Evolutionary conservation across 306 rosid species (phyloP).

Genomic region (Prunus padus): DNA sequence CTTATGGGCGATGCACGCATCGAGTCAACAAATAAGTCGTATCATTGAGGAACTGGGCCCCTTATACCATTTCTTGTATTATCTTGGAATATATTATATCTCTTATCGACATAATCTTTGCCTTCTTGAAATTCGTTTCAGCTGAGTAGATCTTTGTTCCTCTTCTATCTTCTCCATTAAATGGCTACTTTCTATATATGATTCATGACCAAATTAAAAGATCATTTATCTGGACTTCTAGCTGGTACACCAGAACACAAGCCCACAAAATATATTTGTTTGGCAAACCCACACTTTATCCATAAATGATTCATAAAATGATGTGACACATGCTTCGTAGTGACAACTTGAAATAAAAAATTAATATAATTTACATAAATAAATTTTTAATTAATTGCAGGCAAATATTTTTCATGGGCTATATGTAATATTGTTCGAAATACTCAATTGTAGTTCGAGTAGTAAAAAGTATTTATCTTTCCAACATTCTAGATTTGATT

Average conservation of each 20-base stretch:
- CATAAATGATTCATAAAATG: not conserved
- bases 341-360: not conserved
- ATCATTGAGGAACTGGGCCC: slow-evolving; percentile 16
- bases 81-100: not conserved
- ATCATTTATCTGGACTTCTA: not conserved
- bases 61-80: slow-evolving; percentile 15
- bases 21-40: not conserved
- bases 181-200: not conserved
- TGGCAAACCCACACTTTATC: not conserved
- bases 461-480: no score
- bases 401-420: no score
- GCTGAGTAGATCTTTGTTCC: not conserved
- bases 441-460: no score
- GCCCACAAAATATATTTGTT: not conserved
- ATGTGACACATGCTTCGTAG: not conserved
- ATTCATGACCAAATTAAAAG: not conserved
- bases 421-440: no score
- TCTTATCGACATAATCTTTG: slow-evolving; percentile 9
- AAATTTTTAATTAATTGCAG: not conserved
- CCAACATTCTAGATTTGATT: fast-evolving
- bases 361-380: not conserved
- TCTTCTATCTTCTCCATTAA: not conserved
- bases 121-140: slow-evolving; percentile 23
- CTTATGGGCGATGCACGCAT: no score
- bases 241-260: not conserved